Evolutionary conservation across 169 alveolate genomes (phyloP), one percentile per base, ranked within the genome.

Genomic region (Plasmodium ovale): DNA sequence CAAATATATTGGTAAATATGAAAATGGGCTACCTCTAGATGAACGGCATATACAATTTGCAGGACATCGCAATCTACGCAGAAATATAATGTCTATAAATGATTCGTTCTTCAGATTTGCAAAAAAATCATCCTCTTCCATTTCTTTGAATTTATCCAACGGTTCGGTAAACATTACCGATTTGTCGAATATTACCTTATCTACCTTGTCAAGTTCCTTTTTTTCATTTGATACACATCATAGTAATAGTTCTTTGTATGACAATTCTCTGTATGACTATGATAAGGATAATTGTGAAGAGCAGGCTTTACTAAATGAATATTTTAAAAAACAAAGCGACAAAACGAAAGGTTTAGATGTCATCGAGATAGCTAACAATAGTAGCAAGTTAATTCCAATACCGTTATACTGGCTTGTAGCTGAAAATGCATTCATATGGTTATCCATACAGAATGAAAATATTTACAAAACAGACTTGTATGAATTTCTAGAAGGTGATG

Each of bases 401-500:
- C 90, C 90, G 1, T 39, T 82, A 33, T 82, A 82, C 25, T 82
- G 90, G 90, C 85, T 82, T 6, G 90, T 82, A 12, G 84, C 90
- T 23, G 90, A 82, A 53, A 82, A 82, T 65, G 19, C 85, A 53
- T 82, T 82, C 35, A 82, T 82, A 37, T 82, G 90, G 90, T 25
- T 82, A 54, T 82, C 72, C 6, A 67, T 82, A 82, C 82, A 82
- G 14, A 82, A 64, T 21, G 90, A 82, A 82, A 68, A 59, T 67
- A 82, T 67, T 12, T n/a, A 82, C 44, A 65, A 82, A 49, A 37
- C 31, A 25, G 71, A 82, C 54, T 54, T 82, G 27, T 82, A 82
- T 59, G 62, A 51, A n/a, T 82, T 82, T 82, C 42, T 82, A 44
- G 25, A 67, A 53, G 72, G 53, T 19, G 72, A 67, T 19, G 62